Evolutionary conservation across 2,329 filamentous ascomycete genomes (phyloP).

Genomic region (Fusarium illudens): DNA sequence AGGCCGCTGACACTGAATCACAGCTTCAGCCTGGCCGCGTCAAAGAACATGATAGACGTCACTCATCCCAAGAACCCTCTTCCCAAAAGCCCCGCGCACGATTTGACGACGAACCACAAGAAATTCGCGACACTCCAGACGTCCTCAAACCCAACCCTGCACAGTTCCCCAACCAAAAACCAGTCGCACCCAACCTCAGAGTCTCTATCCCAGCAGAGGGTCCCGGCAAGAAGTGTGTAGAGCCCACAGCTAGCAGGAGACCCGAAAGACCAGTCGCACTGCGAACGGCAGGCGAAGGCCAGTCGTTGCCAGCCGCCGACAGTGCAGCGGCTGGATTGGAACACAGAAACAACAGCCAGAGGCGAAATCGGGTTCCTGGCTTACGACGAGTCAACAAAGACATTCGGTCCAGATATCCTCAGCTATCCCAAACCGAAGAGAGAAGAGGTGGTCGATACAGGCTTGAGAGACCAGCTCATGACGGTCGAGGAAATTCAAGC

Average conservation of each 20-base stretch:
- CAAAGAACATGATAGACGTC: conserved; percentile 6
- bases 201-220: neutral
- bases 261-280: neutral
- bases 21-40: neutral
- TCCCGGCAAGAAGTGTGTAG: conserved; percentile 11
- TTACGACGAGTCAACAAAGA: conserved; percentile 7
- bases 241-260: conserved; percentile 15
- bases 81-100: conserved; percentile 13
- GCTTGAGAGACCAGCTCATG: neutral
- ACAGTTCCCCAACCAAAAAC: conserved; percentile 15
- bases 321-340: conserved; percentile 1
- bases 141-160: neutral
- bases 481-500: conserved; percentile 24
- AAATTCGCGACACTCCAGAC: conserved; percentile 13
- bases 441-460: neutral
- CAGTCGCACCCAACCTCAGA: neutral
- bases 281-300: neutral
- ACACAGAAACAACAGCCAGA: conserved; percentile 5
- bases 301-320: neutral
- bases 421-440: neutral
- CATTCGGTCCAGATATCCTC: conserved; percentile 7
- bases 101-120: conserved; percentile 22
- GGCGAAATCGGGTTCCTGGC: neutral
- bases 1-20: conserved; percentile 3
- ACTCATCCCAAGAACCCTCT: neutral